Evolutionary conservation across 108 stramenopile genomes (phyloP).

Genomic region (Stephanodiscus triporus): DNA sequence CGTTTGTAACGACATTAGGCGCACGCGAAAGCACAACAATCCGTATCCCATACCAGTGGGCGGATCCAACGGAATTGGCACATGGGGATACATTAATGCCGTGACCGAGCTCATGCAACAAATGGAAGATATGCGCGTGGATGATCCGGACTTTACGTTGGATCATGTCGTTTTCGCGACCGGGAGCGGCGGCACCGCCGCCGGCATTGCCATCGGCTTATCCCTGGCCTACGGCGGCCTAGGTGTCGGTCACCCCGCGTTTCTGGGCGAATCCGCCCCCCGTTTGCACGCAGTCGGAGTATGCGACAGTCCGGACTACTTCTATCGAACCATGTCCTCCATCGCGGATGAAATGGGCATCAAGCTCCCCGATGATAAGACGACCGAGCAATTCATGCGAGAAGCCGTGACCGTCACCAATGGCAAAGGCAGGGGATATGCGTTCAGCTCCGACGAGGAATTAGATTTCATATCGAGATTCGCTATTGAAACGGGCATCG

Average conservation of each 20-base stretch:
- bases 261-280: conserved; percentile 32
- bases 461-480: conserved; percentile 72
- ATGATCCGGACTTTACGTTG: conserved; percentile 42
- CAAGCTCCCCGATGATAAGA: conserved; percentile 13
- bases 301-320: conserved; percentile 90
- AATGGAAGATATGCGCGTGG: conserved; percentile 18
- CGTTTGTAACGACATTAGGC: conserved; percentile 51
- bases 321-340: conserved; percentile 65
- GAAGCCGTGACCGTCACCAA: conserved; percentile 66
- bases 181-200: conserved; percentile 89
- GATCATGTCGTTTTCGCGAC: conserved; percentile 92
- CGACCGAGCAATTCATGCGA: conserved; percentile 61
- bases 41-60: conserved; percentile 89
- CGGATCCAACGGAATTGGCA: conserved; percentile 86
- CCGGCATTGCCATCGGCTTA: conserved; percentile 80
- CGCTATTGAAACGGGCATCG: conserved; percentile 79
- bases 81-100: conserved; percentile 87
- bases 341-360: conserved; percentile 83
- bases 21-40: conserved; percentile 29
- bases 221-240: conserved; percentile 52
- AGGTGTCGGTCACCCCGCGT: conserved; percentile 22
- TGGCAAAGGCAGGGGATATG: conserved; percentile 86
- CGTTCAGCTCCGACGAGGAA: conserved; percentile 73
- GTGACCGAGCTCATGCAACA: conserved; percentile 74
- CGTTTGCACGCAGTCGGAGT: conserved; percentile 85